Evolutionary conservation across 805 yeast genomes (phyloP).

Genomic region (Komagataella pastoris): DNA sequence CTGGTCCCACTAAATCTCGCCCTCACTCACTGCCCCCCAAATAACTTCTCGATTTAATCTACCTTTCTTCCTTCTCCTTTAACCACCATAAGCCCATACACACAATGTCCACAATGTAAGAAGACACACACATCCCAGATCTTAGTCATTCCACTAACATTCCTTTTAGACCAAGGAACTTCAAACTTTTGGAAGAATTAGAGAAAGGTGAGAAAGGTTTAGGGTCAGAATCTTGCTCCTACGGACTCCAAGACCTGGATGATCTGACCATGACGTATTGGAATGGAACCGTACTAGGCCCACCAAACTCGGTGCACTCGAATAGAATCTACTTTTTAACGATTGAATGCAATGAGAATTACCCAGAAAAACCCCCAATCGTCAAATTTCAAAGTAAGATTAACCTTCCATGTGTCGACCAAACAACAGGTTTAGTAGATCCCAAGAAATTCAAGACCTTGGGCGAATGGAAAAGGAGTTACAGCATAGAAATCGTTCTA

Average conservation of each 20-base stretch:
- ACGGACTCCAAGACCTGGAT: constrained; percentile 81
- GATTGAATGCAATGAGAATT: constrained; percentile 68
- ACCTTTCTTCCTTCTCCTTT: not conserved
- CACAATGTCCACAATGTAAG: not conserved
- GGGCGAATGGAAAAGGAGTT: constrained; percentile 77
- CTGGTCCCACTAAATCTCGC: not conserved
- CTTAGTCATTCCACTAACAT: not conserved
- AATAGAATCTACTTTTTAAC: constrained; percentile 82
- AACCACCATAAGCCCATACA: not conserved
- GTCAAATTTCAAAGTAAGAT: constrained; percentile 74
- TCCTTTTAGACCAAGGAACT: constrained; percentile 66
- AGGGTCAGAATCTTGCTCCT: constrained; percentile 94
- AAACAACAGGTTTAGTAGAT: constrained; percentile 39
- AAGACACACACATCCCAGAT: not conserved
- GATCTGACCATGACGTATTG: constrained; percentile 90
- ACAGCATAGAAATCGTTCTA: constrained; percentile 86
- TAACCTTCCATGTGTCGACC: constrained; percentile 86
- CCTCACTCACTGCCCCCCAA: not conserved
- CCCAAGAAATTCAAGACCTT: constrained; percentile 49
- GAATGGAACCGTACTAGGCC: constrained; percentile 98
- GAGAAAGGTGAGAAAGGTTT: constrained; percentile 97
- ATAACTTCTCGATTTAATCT: not conserved
- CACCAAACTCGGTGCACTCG: constrained; percentile 75
- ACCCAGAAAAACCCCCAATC: constrained; percentile 83
- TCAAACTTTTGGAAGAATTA: constrained; percentile 86